phyloP scores from a whole-genome alignment of 306 rosid genomes.

The Oxytropis ochrocephala region DNA sequence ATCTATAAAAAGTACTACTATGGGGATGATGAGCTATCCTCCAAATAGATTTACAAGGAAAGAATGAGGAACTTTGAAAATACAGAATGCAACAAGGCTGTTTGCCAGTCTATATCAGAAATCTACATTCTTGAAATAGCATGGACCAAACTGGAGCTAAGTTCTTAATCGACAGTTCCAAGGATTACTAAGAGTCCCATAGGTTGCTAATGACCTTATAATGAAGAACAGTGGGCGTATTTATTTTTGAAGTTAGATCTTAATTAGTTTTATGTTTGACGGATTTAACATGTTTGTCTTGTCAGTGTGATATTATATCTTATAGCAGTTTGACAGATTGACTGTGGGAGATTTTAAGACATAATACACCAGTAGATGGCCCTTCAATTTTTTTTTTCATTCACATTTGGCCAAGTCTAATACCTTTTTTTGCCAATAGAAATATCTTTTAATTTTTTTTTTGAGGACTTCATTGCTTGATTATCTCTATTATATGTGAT shows the following conservation, averaged over 20 bases:
- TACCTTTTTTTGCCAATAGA: background rate
- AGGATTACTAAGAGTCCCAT: background rate
- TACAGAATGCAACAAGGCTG: background rate
- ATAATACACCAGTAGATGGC: background rate
- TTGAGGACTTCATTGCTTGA: background rate
- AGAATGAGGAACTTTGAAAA: background rate
- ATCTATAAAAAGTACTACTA: background rate
- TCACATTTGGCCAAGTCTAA: background rate
- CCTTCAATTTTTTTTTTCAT: constrained; percentile 14
- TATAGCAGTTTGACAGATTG: constrained; percentile 12
- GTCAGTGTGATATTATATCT: background rate
- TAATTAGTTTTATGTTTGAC: background rate
- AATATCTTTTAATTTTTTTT: background rate
- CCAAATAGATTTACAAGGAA: background rate
- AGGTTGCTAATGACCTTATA: background rate
- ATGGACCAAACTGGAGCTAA: background rate
- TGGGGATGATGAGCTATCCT: background rate
- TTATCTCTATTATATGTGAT: constrained; percentile 14
- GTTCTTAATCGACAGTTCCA: background rate
- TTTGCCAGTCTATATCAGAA: background rate
- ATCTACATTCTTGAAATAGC: background rate
- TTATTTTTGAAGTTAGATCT: constrained; percentile 2
- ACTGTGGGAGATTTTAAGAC: constrained; percentile 14
- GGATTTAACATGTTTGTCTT: constrained; percentile 12
- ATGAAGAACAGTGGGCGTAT: background rate